Evolutionary conservation across 768 basidiomycete species (phyloP), one percentile per base, ranked within the genome.

Genomic region (Pisolithus microcarpus): DNA sequence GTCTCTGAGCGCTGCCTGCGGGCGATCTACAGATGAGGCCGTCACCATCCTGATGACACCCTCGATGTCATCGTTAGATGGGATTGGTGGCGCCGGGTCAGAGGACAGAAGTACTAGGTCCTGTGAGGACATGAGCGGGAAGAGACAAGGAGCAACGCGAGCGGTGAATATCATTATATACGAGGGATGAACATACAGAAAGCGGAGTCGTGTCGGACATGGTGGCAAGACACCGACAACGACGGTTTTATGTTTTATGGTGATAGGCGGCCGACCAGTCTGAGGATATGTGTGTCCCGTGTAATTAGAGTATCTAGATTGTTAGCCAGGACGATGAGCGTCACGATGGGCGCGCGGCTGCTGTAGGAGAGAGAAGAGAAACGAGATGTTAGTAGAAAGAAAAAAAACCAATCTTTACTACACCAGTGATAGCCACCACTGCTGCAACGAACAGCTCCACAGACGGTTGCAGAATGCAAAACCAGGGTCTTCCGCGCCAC

Each of bases 21-120:
- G 64, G 49, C 78, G 69, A 57, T 82, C 80, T 19, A 71, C 60
- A 1, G 79, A 65, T 3, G 77, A 65, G n/a, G 88, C 81, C 54
- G 89, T 94, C n/a, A 92, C 92, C 68, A 85, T 79, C 63, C 89
- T 87, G 55, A 96, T 96, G 61, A 92, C 78, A 3, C 90, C 89
- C 64, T 96, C 92, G 63, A 95, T 93, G 59, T 90, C 89, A 68
- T 88, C 87, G 70, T 84, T 84, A 3, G 85, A 77, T 15, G 80
- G 84, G 23, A 66, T 49, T 2, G 58, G 34, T 15, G 19, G 45
- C 15, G 51, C 43, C 0, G 51, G 46, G 5, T 44, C 43, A 0
- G 55, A 55, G 1, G 56, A 30, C 36, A 19, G 2, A 34, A 26
- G 10, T 19, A 31, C 5, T 18, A 39, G 13, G 23, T 48, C 34